Evolutionary conservation across 2,329 filamentous ascomycete species (phyloP).

Genomic region (Periglandula ipomoeae): DNA sequence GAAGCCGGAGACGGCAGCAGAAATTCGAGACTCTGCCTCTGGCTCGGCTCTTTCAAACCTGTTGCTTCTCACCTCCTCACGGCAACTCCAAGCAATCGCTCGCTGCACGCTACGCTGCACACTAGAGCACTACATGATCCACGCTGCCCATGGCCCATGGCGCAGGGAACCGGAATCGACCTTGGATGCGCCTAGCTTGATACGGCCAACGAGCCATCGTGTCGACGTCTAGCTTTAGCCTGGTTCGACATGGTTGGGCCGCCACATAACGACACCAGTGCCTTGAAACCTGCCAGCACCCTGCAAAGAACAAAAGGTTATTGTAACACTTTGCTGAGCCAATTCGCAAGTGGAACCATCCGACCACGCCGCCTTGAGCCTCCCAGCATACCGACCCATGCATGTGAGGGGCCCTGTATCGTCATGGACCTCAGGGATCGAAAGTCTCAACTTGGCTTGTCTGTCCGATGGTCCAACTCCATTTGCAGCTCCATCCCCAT

Average conservation of each 20-base stretch:
- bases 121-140: no score
- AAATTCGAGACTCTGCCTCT: neutral
- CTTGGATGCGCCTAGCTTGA: neutral
- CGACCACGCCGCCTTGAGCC: neutral
- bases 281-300: neutral
- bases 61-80: neutral
- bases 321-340: neutral
- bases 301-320: neutral
- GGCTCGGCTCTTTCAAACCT: no score
- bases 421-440: no score
- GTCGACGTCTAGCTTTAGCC: no score
- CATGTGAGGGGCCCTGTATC: neutral
- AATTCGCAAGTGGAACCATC: neutral
- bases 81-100: neutral
- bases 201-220: neutral
- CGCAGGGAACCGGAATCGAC: neutral
- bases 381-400: neutral
- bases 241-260: neutral
- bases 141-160: neutral
- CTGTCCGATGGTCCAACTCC: neutral
- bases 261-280: neutral
- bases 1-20: slow-evolving; percentile 1
- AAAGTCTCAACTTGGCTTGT: no score
- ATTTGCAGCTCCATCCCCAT: neutral
- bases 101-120: neutral